Evolutionary conservation across 2,329 filamentous ascomycete species (phyloP), one percentile per base, ranked within the genome.

Genomic region (Aureobasidium lini): DNA sequence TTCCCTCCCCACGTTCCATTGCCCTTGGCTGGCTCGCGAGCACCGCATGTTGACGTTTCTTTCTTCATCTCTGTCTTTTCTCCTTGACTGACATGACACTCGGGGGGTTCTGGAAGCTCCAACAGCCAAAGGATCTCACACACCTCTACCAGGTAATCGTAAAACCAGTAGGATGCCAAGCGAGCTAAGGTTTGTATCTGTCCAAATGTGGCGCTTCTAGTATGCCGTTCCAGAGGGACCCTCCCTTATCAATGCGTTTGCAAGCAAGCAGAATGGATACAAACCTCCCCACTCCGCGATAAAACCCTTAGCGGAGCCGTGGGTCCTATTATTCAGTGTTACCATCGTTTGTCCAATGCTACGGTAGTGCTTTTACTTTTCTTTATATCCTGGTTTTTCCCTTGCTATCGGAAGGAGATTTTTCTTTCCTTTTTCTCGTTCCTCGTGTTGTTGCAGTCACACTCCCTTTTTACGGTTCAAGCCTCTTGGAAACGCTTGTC

Each of bases 211-310:
- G 52, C 52, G 52, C 31, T 44, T 28, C 23, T 46, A 37, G 39
- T 46, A 36, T 44, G 40, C 40, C 52, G 52, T 23, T 9, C 40
- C 7, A 9, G 29, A 46, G 31, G 32, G 32, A 56, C 52, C 18
- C 54, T 47, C 54, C 54, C 43, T 48, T 57, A 57, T 48, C 43
- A 43, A 43, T 32, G 54, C 42, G 42, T 48, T 57, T 57, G 31
- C 32, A 48, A 43, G 43, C 42, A 36, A 16, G 50, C 52, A 28
- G 11, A 23, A 28, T 44, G 44, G 16, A 48, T 48, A 43, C 13
- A 57, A 31, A 53, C 15, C 28, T 43, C 37, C 49, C 50, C 50
- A 54, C 50, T 43, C 39, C 29, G 23, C 39, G 50, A 43, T 23
- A 54, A 54, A 54, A 54, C 28, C 50, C 39, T 54, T 54, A 42